phyloP scores from a whole-genome alignment of 83 land plant species.

The Picea abies region DNA sequence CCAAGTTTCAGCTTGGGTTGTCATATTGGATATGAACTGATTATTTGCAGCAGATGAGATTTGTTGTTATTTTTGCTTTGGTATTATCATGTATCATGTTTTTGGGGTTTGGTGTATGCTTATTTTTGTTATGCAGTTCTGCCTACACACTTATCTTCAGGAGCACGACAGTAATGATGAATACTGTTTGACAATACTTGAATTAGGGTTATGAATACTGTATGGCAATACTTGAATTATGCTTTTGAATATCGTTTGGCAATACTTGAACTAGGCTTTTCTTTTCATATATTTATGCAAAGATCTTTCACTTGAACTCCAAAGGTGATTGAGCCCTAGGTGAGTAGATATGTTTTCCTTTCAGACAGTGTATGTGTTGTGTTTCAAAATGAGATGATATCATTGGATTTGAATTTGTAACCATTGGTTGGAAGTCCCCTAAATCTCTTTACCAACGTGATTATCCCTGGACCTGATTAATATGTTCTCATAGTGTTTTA shows the following conservation, averaged over 20 bases:
- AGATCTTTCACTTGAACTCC: background rate
- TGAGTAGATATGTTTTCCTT: background rate
- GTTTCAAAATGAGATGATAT: too few relatives aligned
- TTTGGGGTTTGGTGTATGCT: background rate
- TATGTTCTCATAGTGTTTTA: too few relatives aligned
- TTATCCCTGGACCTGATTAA: too few relatives aligned
- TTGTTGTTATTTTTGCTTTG: background rate
- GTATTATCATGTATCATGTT: background rate
- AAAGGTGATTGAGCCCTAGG: background rate
- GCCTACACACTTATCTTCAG: slow-evolving; percentile 21
- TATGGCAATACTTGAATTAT: too few relatives aligned
- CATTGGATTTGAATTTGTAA: too few relatives aligned
- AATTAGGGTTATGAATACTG: too few relatives aligned
- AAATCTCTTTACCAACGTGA: too few relatives aligned
- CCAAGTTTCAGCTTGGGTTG: background rate
- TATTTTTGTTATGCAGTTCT: slow-evolving; percentile 37
- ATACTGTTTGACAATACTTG: too few relatives aligned
- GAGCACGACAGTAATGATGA: too few relatives aligned
- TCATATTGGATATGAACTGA: background rate
- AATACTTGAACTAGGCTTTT: background rate
- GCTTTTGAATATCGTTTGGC: background rate
- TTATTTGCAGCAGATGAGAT: background rate
- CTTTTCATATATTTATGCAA: background rate
- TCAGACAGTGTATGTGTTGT: too few relatives aligned
- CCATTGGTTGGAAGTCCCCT: too few relatives aligned